A percentile compares a stretch with the other conserved stretches of the same genome.
Evolutionary conservation across 805 yeast genomes (phyloP).

Genomic region (Saturnispora serradocipensis): DNA sequence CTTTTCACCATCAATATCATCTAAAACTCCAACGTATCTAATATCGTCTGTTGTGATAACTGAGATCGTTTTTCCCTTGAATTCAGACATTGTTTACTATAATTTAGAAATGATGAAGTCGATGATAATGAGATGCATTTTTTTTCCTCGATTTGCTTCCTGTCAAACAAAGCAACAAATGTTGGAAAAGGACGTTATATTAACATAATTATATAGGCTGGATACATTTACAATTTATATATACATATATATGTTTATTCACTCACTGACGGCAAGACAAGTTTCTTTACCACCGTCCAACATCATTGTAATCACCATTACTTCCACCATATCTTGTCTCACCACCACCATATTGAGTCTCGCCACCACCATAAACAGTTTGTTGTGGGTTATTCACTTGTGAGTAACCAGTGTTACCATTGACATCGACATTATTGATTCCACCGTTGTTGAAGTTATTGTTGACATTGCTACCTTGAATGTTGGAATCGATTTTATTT

Average conservation of each 20-base stretch:
- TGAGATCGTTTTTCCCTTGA: conserved; percentile 83
- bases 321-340: conserved; percentile 12
- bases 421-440: background rate
- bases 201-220: background rate
- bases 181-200: background rate
- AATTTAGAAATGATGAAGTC: background rate
- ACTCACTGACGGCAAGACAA: background rate
- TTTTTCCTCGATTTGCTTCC: background rate
- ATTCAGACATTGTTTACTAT: conserved; percentile 64
- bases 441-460: background rate
- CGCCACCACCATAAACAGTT: conserved; percentile 12
- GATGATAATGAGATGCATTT: background rate
- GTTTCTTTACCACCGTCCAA: conserved; percentile 25
- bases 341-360: conserved; percentile 11
- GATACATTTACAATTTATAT: background rate
- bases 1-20: conserved; percentile 79
- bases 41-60: conserved; percentile 70
- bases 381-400: conserved; percentile 5
- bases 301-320: conserved; percentile 19
- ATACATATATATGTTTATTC: background rate
- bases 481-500: conserved; percentile 32
- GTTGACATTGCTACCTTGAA: conserved; percentile 30
- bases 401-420: background rate
- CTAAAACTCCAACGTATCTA: conserved; percentile 84
- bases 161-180: background rate